These are phyloP conservation scores for Candida gorgasii DNA, from an alignment of 805 yeast genomes.

Conservation along the genomic window DNA sequence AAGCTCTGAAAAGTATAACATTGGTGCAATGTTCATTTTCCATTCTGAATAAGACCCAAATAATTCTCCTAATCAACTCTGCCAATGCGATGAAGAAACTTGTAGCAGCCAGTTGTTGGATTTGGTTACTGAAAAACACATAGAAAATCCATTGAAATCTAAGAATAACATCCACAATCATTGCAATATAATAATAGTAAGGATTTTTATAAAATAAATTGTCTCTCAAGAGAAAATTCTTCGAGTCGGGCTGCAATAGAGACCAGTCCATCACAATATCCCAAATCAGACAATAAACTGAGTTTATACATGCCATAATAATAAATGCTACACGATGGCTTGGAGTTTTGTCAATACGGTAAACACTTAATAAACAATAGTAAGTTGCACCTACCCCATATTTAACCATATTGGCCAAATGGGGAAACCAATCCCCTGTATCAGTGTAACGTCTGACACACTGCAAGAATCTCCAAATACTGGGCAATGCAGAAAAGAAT, in stretches of 20 bases:
- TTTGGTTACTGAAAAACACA: constrained; percentile 69
- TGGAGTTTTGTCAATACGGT: constrained; percentile 57
- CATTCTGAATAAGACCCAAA: constrained; percentile 91
- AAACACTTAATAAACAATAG: constrained; percentile 72
- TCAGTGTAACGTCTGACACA: constrained; percentile 90
- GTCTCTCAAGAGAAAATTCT: constrained; percentile 63
- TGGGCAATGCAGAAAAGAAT: constrained; percentile 79
- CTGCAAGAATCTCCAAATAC: constrained; percentile 87
- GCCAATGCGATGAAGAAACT: constrained; percentile 82
- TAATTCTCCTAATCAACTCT: constrained; percentile 77
- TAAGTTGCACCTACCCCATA: constrained; percentile 68
- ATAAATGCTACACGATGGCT: constrained; percentile 61
- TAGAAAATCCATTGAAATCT: constrained; percentile 94
- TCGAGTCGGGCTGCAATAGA: constrained; percentile 63
- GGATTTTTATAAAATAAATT: constrained; percentile 64
- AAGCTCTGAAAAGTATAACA: constrained; percentile 80
- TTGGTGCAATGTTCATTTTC: constrained; percentile 96
- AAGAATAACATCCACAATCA: constrained; percentile 67
- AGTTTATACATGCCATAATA: constrained; percentile 70
- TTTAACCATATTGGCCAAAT: constrained; percentile 83
- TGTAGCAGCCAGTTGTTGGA: constrained; percentile 85
- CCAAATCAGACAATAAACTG: constrained; percentile 74
- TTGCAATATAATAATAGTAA: constrained; percentile 61
- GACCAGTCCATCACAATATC: constrained; percentile 98
- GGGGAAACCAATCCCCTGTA: constrained; percentile 96